Evolutionary conservation across 805 yeast genomes (phyloP).

Genomic region (Komagataella populi): DNA sequence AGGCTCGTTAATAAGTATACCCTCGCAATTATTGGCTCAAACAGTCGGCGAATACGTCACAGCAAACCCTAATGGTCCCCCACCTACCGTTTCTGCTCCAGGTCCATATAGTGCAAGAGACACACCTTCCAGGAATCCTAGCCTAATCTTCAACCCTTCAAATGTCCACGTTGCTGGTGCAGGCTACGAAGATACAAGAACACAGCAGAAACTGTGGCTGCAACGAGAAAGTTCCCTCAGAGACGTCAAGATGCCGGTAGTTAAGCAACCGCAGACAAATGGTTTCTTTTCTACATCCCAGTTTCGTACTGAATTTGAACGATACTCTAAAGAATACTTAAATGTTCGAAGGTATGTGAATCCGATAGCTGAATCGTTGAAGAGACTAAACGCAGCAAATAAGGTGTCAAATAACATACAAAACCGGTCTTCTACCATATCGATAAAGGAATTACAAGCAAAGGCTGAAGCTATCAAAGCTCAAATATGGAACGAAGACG

Average conservation of each 20-base stretch:
- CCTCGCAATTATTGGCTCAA: background rate
- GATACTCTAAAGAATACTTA: slow-evolving; percentile 60
- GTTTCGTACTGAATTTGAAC: slow-evolving; percentile 64
- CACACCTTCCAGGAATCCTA: background rate
- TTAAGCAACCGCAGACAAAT: slow-evolving; percentile 11
- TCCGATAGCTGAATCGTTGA: slow-evolving; percentile 54
- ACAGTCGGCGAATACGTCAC: background rate
- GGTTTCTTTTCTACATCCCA: slow-evolving; percentile 34
- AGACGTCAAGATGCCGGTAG: slow-evolving; percentile 28
- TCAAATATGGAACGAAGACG: background rate
- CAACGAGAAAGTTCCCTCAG: slow-evolving; percentile 64
- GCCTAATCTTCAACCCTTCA: background rate
- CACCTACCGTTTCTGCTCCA: background rate
- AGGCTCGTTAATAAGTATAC: background rate
- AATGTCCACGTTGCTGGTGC: background rate
- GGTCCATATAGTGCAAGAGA: background rate
- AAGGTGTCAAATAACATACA: slow-evolving; percentile 1
- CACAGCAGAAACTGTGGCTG: slow-evolving; percentile 76
- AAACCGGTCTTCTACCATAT: background rate
- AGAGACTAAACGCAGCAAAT: slow-evolving; percentile 25
- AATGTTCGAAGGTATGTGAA: slow-evolving; percentile 57
- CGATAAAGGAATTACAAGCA: background rate
- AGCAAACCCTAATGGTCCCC: background rate
- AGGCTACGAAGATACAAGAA: slow-evolving; percentile 42
- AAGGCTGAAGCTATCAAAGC: background rate